Evolutionary conservation across 2,329 filamentous ascomycete genomes (phyloP).

Genomic region (Diaporthe citri): DNA sequence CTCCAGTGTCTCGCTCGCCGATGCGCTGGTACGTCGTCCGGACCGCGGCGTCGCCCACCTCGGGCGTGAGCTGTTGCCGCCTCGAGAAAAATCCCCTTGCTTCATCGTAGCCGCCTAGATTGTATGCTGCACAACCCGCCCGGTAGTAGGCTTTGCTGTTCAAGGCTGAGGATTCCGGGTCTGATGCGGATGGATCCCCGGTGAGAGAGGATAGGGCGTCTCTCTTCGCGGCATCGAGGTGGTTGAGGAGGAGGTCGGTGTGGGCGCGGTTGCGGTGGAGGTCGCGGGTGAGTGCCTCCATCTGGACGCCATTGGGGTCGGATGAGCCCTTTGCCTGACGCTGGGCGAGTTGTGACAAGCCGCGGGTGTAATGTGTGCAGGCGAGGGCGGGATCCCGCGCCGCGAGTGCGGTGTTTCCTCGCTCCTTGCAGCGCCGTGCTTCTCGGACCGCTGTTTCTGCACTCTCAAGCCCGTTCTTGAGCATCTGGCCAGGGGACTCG

Average conservation of each 20-base stretch:
- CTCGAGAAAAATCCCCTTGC: background rate
- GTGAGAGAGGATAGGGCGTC: background rate
- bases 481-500: background rate
- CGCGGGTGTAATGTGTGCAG: background rate
- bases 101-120: background rate
- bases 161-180: background rate
- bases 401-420: background rate
- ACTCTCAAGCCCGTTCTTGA: background rate
- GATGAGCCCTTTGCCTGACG: background rate
- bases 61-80: background rate
- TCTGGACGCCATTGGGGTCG: background rate
- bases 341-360: background rate
- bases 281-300: background rate
- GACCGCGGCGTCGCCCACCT: background rate
- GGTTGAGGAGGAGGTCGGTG: background rate
- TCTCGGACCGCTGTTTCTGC: background rate
- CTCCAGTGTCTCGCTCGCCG: background rate
- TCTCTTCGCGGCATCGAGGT: background rate
- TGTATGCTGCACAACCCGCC: constrained; percentile 1
- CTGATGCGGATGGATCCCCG: no score
- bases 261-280: constrained; percentile 9
- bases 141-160: constrained; percentile 11
- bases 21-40: background rate
- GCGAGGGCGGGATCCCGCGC: background rate
- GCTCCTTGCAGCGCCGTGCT: background rate